These are phyloP conservation scores for Sphagnum contortum DNA, from an alignment of 225 moss, liverwort and hornwort species.

Conservation along the genomic window DNA sequence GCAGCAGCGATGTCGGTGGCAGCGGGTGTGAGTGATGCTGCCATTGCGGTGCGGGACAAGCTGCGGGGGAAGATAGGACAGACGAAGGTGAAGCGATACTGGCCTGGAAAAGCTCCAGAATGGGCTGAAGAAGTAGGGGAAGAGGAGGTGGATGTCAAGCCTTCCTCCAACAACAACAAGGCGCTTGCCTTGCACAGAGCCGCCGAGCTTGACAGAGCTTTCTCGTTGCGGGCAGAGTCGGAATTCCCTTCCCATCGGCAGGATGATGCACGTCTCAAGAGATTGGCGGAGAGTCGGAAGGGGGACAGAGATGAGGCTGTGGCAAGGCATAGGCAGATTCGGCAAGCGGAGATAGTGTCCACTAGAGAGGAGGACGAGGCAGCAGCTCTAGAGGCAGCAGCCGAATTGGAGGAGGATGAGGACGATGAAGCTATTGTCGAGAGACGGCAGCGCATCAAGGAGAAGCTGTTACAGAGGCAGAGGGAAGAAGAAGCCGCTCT, in stretches of 20 bases:
- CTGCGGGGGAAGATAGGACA: constrained; percentile 91
- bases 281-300: constrained; percentile 77
- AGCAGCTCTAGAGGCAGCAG: constrained; percentile 81
- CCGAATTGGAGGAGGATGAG: constrained; percentile 88
- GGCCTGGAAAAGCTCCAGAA: constrained; percentile 98
- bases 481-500: constrained; percentile 74
- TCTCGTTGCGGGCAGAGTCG: constrained; percentile 53
- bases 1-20: constrained; percentile 72
- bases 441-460: constrained; percentile 77
- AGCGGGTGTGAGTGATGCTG: constrained; percentile 93
- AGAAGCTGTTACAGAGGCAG: constrained; percentile 69
- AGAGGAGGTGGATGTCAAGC: constrained; percentile 60
- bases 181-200: constrained; percentile 36
- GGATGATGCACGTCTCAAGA: constrained; percentile 80
- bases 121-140: constrained; percentile 96
- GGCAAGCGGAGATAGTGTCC: constrained; percentile 92
- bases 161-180: constrained; percentile 12
- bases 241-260: constrained; percentile 36
- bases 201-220: constrained; percentile 72
- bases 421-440: constrained; percentile 94
- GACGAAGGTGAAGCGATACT: constrained; percentile 94
- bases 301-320: constrained; percentile 86
- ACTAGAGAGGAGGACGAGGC: constrained; percentile 85
- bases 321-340: constrained; percentile 77
- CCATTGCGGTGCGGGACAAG: constrained; percentile 94